Evolutionary conservation across 2,329 filamentous ascomycete species (phyloP), one percentile per base, ranked within the genome.

Genomic region (Penicillium sp.): DNA sequence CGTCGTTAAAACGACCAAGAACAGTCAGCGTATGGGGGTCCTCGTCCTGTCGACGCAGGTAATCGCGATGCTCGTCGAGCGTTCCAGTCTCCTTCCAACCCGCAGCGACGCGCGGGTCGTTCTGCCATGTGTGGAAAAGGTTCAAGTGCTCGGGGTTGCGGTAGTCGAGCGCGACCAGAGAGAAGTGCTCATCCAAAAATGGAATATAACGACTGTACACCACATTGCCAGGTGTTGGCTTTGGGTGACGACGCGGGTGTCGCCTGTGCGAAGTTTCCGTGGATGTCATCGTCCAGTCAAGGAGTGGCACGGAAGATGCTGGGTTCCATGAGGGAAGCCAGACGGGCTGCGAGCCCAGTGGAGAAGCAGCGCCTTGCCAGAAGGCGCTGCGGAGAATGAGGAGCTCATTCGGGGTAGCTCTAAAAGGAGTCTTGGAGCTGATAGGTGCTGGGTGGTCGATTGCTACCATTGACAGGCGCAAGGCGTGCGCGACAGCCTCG

Each of bases 81-180:
- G 88, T 88, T 31, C 89, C 89, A 1, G 87, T 89, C 75, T 90
- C 85, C 66, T 90, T 89, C 89, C 89, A 92, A 3, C 88, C 88
- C 66, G 87, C 83, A 3, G 88, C 88, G 32, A 93, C 89, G 47
- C 89, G 87, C 48, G 89, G 89, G 67, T 92, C 89, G 67, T 93
- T 93, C 74, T 92, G 89, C 89, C 89, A 93, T 53, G 79, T 80
- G 72, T 92, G 86, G 77, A 93, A 92, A 5, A 90, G 78, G 14
- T 78, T 74, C 48, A 92, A 74, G 72, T 93, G 88, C 63, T 83
- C 79, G 1, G 76, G 67, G 64, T 90, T 77, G 29, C 79, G 67
- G 72, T 83, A 89, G 69, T 92, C 86, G 1, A 93, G 79, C 13
- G 84, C 85, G n/a, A 88, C 79, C 78, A 92, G 88, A 56, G 86